A percentile compares a stretch with the other conserved stretches of the same genome.
These are phyloP conservation scores for Backusella tuberculispora DNA, from an alignment of 192 early-diverging fungal genomes.

Conservation along the genomic window DNA sequence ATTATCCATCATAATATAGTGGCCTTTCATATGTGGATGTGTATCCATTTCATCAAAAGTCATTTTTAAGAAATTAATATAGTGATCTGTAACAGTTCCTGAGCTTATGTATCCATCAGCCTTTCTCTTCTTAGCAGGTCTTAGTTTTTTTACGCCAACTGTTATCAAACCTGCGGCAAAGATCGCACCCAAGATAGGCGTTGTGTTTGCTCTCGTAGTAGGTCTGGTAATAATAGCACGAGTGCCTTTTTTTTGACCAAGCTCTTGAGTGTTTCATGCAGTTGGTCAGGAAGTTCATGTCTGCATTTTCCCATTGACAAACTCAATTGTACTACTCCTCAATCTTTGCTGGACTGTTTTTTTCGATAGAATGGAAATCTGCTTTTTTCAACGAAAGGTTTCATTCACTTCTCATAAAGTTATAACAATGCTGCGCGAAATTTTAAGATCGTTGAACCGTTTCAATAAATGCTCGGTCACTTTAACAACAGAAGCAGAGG, in stretches of 20 bases:
- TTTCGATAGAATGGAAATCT: slow-evolving; percentile 10
- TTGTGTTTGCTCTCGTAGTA: slow-evolving; percentile 23
- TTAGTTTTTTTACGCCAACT: slow-evolving; percentile 16
- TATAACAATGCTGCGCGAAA: slow-evolving; percentile 14
- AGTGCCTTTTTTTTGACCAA: slow-evolving; percentile 20
- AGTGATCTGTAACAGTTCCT: slow-evolving; percentile 17
- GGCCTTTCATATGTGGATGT: slow-evolving; percentile 17
- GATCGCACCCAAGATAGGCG: slow-evolving; percentile 16
- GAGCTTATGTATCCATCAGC: slow-evolving; percentile 17
- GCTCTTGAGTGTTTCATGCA: slow-evolving; percentile 17
- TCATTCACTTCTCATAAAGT: slow-evolving; percentile 6
- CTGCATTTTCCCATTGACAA: slow-evolving; percentile 6
- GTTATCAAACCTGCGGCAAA: slow-evolving; percentile 12
- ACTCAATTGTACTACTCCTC: not conserved
- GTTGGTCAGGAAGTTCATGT: slow-evolving; percentile 13
- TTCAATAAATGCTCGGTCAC: slow-evolving; percentile 18
- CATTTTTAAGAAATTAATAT: slow-evolving; percentile 24
- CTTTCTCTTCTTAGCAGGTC: slow-evolving; percentile 20
- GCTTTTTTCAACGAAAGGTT: slow-evolving; percentile 8
- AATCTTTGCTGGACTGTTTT: slow-evolving; percentile 16
- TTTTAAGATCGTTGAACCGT: not conserved
- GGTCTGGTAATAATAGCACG: slow-evolving; percentile 21
- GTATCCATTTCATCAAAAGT: slow-evolving; percentile 26
- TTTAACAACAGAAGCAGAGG: slow-evolving; percentile 3
- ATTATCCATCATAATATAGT: no score